Base-by-base conservation (phyloP, 176 grass and related monocot genomes). In the Aegilops umbellulata region DNA sequence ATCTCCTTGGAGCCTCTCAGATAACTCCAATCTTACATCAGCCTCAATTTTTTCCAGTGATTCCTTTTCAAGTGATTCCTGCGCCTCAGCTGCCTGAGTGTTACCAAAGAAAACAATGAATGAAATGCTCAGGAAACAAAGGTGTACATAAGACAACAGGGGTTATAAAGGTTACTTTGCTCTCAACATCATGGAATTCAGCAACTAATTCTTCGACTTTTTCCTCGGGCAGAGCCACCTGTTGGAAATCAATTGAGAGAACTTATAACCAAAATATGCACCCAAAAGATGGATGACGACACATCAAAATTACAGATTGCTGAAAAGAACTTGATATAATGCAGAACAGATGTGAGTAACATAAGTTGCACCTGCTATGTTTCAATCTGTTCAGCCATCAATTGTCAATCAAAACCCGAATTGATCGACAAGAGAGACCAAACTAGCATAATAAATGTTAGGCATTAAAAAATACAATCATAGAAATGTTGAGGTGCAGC, bases 31-130 rank as follows among this genome's bases (percentile, higher is more conserved):
- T 82, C 88, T 89, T 87, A 98, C 97, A 88, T 98, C 97, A 89
- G 78, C 68, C 95, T 98, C 92, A 71, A 98, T 65, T 83, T 90
- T 92, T 25, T 92, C 90, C 85, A 98, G 86, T 6, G 94, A 91
- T 65, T 98, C 97, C 76, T 92, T 95, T 89, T 98, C 97, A 77
- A 98, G 97, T 83, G 97, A 92, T 87, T 98, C 97, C 94, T 98
- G 97, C 2, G 97, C 97, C 78, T 98, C 84, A 82, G 97, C 92
- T 76, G 97, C 97, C 97, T 98, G 92, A 80, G 23, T 69, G 26
- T 84, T 25, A 13, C 73, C 79, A 74, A 35, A 86, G 42, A 90
- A 83, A 10, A 74, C 9, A 60, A 78, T 83, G 81, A 79, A 74
- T 42, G 49, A 89, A 58, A 51, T 46, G 27, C 61, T 75, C 87